A percentile compares a stretch with the other conserved stretches of the same genome.
Conservation (phyloP, 2,329 filamentous ascomycete species). For the Incumbomyces delicatus region DNA sequence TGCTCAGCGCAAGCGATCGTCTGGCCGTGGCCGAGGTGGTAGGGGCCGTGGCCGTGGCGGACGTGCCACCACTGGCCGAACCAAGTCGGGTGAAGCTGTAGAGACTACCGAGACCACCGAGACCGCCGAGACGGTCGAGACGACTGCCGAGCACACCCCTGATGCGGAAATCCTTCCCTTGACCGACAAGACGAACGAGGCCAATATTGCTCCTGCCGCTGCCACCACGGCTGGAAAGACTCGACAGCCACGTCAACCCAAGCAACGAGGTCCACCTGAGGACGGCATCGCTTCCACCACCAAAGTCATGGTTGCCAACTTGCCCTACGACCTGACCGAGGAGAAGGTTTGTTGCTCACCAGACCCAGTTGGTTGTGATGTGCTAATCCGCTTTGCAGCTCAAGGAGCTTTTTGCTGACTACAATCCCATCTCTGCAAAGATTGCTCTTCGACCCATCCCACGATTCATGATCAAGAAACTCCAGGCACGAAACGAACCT, state of each 20-base stretch:
- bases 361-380: slow-evolving; percentile 1
- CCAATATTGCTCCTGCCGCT: slow-evolving; percentile 27
- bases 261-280: slow-evolving; percentile 89
- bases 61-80: slow-evolving; percentile 59
- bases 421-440: slow-evolving; percentile 90
- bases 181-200: slow-evolving; percentile 48
- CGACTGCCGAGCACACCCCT: slow-evolving; percentile 20
- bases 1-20: slow-evolving; percentile 45
- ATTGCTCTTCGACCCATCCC: slow-evolving; percentile 97
- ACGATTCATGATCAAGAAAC: slow-evolving; percentile 99
- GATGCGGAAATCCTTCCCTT: slow-evolving; percentile 45
- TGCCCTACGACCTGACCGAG: slow-evolving; percentile 95
- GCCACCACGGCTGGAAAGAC: slow-evolving; percentile 26
- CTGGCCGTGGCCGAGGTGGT: slow-evolving; percentile 50
- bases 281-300: slow-evolving; percentile 98
- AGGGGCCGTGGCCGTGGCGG: slow-evolving; percentile 55
- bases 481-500: slow-evolving; percentile 92
- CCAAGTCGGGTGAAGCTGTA: slow-evolving; percentile 35
- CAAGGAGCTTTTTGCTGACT: slow-evolving; percentile 90
- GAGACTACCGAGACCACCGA: slow-evolving; percentile 20
- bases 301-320: slow-evolving; percentile 99
- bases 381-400: slow-evolving; percentile 52
- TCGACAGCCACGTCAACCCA: slow-evolving; percentile 48
- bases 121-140: too few species aligned
- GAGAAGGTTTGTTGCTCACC: slow-evolving; percentile 61